phyloP scores from a whole-genome alignment of 1,284 basidiomycete genomes.

The Xerocomus tenax region DNA sequence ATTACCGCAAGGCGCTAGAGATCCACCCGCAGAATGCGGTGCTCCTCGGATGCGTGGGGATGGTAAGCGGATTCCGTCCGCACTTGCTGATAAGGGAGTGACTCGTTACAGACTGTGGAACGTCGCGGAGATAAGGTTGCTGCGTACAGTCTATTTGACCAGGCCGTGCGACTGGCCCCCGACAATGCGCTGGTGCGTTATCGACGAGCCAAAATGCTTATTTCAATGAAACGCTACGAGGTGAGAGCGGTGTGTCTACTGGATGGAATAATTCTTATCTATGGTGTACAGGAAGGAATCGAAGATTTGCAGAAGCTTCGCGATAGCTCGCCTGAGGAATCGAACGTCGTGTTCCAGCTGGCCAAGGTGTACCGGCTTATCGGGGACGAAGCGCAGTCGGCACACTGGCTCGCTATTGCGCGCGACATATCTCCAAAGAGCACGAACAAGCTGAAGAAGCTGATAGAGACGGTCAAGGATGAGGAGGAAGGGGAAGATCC shows the following conservation, averaged over 20 bases:
- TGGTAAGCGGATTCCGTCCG: constrained; percentile 44
- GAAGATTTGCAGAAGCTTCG: constrained; percentile 71
- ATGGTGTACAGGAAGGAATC: constrained; percentile 58
- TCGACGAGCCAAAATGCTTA: constrained; percentile 80
- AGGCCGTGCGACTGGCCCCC: constrained; percentile 66
- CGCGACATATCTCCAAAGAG: constrained; percentile 79
- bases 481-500: constrained; percentile 52
- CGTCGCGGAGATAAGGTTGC: constrained; percentile 63
- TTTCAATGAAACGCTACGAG: constrained; percentile 71
- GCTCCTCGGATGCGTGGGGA: constrained; percentile 80
- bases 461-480: constrained; percentile 62
- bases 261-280: constrained; percentile 25
- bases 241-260: constrained; percentile 41
- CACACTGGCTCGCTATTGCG: constrained; percentile 76
- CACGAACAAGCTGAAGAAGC: constrained; percentile 65
- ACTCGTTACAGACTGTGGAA: constrained; percentile 62
- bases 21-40: constrained; percentile 91
- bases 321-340: constrained; percentile 81
- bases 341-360: constrained; percentile 91
- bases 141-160: constrained; percentile 71
- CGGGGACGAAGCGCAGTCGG: constrained; percentile 70
- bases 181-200: constrained; percentile 86
- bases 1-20: constrained; percentile 80
- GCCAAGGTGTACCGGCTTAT: constrained; percentile 79
- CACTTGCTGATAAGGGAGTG: constrained; percentile 21